Base-by-base conservation (phyloP, 1,284 basidiomycete species). In the Ustilago cynodontis region DNA sequence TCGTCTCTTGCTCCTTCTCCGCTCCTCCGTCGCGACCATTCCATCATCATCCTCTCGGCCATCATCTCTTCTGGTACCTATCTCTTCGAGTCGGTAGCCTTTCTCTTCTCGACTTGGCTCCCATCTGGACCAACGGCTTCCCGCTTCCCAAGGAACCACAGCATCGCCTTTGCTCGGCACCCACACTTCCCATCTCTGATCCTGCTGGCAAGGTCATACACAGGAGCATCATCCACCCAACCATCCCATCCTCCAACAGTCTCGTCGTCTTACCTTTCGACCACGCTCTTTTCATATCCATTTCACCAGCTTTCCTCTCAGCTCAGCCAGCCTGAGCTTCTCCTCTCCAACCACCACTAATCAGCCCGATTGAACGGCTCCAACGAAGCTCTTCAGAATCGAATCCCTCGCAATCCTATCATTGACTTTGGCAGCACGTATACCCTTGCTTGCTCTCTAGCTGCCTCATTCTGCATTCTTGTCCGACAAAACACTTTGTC, bases 171-270 rank as follows among this genome's bases (percentile, higher is more conserved):
- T 13, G n/a, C 20, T 24, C 41, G 24, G 41, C 13, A 35, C 43
- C 24, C 2, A 29, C 47, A 13, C 31, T 26, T 57, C 39, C 43
- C 35, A 37, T 59, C 47, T 55, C 57, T 47, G 49, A 65, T 53
- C 63, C 63, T 65, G 50, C 63, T 50, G 63, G 63, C 56, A 65
- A 65, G 63, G 52, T 65, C 51, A 39, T 45, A 10, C 16, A 3
- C 18, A 43, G 10, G 41, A 3, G 20, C 45, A n/a, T n/a, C n/a
- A n/a, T n/a, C n/a, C n/a, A n/a, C n/a, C n/a, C n/a, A n/a, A n/a
- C n/a, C n/a, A n/a, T 8, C 43, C 24, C 20, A 11, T 47, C n/a
- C n/a, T 13, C 35, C 9, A 39, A 26, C 10, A 13, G 6, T 20
- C 4, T 22, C 28, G 26, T 22, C 39, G 31, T 20, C 24, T 18